phyloP scores from a whole-genome alignment of 257 asterid genomes.

The Ballota nigra region DNA sequence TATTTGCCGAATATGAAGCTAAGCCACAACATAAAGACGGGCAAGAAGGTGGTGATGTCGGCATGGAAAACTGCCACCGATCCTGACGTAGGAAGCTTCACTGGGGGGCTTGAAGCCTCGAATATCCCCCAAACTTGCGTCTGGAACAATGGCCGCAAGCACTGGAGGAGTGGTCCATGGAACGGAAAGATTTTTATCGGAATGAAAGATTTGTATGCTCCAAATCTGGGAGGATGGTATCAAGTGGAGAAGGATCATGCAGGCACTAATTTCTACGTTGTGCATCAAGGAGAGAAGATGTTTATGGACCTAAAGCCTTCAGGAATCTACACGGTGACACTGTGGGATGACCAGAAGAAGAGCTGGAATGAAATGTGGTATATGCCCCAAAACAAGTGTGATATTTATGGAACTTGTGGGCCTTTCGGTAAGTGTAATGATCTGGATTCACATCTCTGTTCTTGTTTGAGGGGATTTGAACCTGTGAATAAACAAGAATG shows the following conservation, averaged over 20 bases:
- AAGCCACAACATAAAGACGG: constrained; percentile 32
- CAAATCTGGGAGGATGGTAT: constrained; percentile 25
- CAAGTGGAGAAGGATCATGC: not conserved
- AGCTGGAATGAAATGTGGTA: constrained; percentile 7
- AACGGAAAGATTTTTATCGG: constrained; percentile 48
- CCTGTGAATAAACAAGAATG: too few species aligned
- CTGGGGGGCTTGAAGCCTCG: constrained; percentile 33
- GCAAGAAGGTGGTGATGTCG: constrained; percentile 27
- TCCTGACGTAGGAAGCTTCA: constrained; percentile 37
- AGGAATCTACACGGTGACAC: not conserved
- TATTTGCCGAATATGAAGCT: constrained; percentile 38
- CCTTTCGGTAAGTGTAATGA: constrained; percentile 34
- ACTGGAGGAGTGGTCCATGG: constrained; percentile 69
- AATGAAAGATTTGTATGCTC: constrained; percentile 33
- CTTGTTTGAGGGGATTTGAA: constrained; percentile 40
- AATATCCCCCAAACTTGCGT: constrained; percentile 29
- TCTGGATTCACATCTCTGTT: constrained; percentile 20
- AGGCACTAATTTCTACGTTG: not conserved
- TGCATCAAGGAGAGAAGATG: not conserved
- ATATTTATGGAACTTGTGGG: constrained; percentile 37
- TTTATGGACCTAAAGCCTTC: not conserved
- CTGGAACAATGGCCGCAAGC: constrained; percentile 34
- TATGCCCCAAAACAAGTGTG: constrained; percentile 23
- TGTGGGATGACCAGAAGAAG: constrained; percentile 13
- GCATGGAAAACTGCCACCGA: constrained; percentile 38